Base-by-base conservation (phyloP, 2,329 filamentous ascomycete genomes). In the Colletotrichum acutatum region DNA sequence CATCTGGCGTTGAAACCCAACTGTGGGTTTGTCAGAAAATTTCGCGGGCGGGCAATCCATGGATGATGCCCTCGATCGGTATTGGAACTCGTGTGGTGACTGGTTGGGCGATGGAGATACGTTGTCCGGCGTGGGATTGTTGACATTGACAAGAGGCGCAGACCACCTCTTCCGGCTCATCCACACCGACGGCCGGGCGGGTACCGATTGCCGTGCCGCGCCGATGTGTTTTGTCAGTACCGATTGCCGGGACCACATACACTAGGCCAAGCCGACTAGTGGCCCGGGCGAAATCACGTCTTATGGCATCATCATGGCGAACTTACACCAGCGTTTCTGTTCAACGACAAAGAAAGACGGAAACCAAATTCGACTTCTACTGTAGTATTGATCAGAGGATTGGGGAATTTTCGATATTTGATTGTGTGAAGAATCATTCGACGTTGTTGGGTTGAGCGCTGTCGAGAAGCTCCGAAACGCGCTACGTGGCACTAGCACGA, bases 241-340 rank as follows among this genome's bases (percentile, higher is more conserved):
- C 70, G 70, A 72, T 7, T 72, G 70, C 70, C 70, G 70, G 26
- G 1, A 5, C 54, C 46, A 58, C 57, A 67, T 34, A 54, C 60
- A 60, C 66, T 37, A 70, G 66, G 56, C 56, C 60, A 72, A 72
- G 70, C 66, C 54, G 46, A 26, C 56, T 70, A 65, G 70, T 70
- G 70, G 70, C 60, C 59, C 66, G 61, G 56, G 56, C 70, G 54
- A 60, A 52, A 72, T 72, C 66, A 72, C 70, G 70, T 61, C 70
- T 72, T 72, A 56, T 70, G 54, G 60, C 70, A 72, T 70, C 70
- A 72, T 60, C 22, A 72, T 72, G 70, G 66, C 70, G 70, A 72
- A 65, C 64, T 37, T 34, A 60, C 60, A 22, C 60, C 28, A 56
- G 54, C n/a, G 54, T 65, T 37, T 64, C 34, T 69, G 24, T n/a